Evolutionary conservation across 768 basidiomycete species (phyloP), one percentile per base, ranked within the genome.

Genomic region (Hypholoma fasciculare): DNA sequence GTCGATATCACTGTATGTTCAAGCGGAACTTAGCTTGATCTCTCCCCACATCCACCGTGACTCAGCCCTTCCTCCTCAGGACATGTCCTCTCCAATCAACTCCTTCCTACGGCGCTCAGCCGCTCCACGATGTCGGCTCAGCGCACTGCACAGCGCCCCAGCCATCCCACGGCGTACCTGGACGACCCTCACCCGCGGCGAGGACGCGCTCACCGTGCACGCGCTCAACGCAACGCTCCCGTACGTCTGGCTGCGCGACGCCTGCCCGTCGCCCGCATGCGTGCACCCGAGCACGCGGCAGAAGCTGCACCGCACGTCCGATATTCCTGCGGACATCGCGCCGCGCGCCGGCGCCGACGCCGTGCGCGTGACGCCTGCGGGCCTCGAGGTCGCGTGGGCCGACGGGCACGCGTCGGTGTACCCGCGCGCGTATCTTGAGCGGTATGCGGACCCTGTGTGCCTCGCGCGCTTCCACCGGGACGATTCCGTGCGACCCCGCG

Each of bases 171-270:
- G 71, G 23, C 65, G 71, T 20, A 57, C 59, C 7, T 74, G 72
- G 72, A 71, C 72, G 17, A 68, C 70, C 7, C 49, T 72, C 12
- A 67, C 69, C 12, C 65, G 62, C 11, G 52, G 63, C 9, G 55
- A 64, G 27, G 65, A 72, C 38, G 65, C 66, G 5, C 57, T 79
- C 27, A 73, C 72, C 0, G 63, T 83, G 46, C 71, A 78, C 56
- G 66, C 75, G 0, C 69, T 86, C 11, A 73, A 75, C 17, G 63
- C 77, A 26, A 67, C 72, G 9, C 85, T 92, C 62, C 82, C 90
- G 0, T 87, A 82, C 65, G 72, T 85, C 54, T 95, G 92, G 87
- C 82, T 98, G 9, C 86, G 94, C 20, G 95, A 98, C 66, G 82
- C 90, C 0, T 97, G 94, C 63, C 84, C 82, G 57, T 93, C 89